Base-by-base conservation (phyloP, 257 asterid genomes). In the Cinchona pubescens region DNA sequence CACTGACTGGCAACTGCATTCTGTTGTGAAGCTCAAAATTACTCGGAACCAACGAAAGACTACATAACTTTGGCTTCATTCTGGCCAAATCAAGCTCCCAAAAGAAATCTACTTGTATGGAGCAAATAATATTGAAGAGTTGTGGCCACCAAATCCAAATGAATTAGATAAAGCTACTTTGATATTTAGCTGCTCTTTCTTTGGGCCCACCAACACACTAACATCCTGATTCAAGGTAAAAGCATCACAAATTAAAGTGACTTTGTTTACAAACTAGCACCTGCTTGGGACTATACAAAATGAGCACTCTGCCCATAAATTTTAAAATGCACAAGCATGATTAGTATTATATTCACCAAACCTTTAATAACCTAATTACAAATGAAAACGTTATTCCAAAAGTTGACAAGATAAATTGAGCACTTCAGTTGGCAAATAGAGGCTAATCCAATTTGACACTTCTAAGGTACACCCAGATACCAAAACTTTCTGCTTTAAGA, bases 61-160 rank as follows among this genome's bases (percentile, higher is more conserved):
- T 68, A 37, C 86, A 59, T 86, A 91, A 91, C 93, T 82, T 76
- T 56, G 46, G 69, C 51, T 68, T 46, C 35, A 75, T 74, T 69
- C 72, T 46, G 40, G 58, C 62, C 77, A 71, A 75, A 34, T 75
- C 73, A 68, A 71, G 79, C 67, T 48, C 75, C 46, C 30, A 27
- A 55, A 71, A 69, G 25, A 58, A 69, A 62, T 85, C 94, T 90
- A 92, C 81, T 87, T 74, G 86, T 77, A 91, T 3, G 98, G 97
- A 74, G 98, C 94, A 67, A 93, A 93, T 76, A 93, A 81, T 66
- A 93, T 91, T 32, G 98, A 93, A 21, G 98, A 93, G 75, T 93
- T 93, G 78, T 93, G 98, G 72, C 98, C 98, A 63, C 98, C 97
- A 73, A 93, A 93, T 53, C 98, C 98, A 72, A 89, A 93, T 48